Evolutionary conservation across 495 filamentous ascomycete genomes (phyloP), one percentile per base, ranked within the genome.

Genomic region (Aspergillus avenaceus): DNA sequence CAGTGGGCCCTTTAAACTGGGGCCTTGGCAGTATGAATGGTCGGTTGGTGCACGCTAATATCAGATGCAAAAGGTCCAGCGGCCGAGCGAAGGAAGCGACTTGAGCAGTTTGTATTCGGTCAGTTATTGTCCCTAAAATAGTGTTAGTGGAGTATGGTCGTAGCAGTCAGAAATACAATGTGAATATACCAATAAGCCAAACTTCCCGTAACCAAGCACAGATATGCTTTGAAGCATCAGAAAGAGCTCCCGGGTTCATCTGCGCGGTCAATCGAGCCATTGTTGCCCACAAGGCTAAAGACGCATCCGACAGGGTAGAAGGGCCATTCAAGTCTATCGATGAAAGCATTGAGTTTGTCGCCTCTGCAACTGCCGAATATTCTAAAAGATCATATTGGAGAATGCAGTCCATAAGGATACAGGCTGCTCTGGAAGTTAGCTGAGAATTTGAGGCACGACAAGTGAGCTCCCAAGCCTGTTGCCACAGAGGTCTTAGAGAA

Each of bases 251-350:
- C 5, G 88, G 84, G 31, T 84, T 82, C 45, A 67, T 59, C 40
- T 74, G 69, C 23, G 63, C 49, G 22, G 49, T 66, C 85, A 79
- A 49, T 73, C 80, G 47, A 77, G 72, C 55, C 77, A 80, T 41
- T 81, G 70, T 78, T 7, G 77, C 70, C 86, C 91, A 91, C 25
- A 96, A 62, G 3, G 74, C 75, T n/a, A 92, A 66, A 23, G 87
- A 83, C 24, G 88, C 81, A 59, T 97, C 93, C 5, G 84, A 82
- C n/a, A 95, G 73, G 18, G 83, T 60, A 18, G 84, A 84, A 3
- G 91, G 95, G 0, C 91, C 90, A 61, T 84, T 91, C 37, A 93
- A 73, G 52, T 91, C 90, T 43, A 85, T 80, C 13, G 85, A 84
- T 7, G 79, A 75, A 28, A 93, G 72, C 58, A 93, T 86, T 28